These are phyloP conservation scores for Fagopyrum esculentum DNA, from an alignment of 148 eudicot species.

Conservation along the genomic window DNA sequence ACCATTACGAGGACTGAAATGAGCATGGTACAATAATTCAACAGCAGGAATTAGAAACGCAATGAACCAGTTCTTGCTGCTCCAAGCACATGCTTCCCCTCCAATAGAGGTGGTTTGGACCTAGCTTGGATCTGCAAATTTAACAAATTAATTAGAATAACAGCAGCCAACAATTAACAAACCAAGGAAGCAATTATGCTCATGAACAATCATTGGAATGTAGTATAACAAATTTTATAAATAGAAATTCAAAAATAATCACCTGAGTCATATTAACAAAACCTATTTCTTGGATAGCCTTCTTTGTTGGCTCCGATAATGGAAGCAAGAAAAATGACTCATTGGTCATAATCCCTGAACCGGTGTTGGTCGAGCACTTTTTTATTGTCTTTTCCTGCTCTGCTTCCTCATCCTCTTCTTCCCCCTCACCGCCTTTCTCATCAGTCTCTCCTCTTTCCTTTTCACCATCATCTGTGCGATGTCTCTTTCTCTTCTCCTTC, in stretches of 20 bases:
- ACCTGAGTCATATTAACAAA: constrained; percentile 83
- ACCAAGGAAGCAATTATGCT: background rate
- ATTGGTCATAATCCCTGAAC: constrained; percentile 67
- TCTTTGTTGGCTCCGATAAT: constrained; percentile 45
- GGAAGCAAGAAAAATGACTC: constrained; percentile 45
- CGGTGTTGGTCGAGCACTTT: constrained; percentile 27
- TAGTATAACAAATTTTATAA: no score
- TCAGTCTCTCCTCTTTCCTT: constrained; percentile 2
- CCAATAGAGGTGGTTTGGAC: constrained; percentile 74
- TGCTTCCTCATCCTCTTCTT: background rate
- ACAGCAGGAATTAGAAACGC: constrained; percentile 91
- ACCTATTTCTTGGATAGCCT: constrained; percentile 44
- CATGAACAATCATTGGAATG: no score
- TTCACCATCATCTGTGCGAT: constrained; percentile 7
- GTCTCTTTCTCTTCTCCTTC: constrained; percentile 7
- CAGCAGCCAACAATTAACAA: background rate
- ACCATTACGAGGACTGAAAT: constrained; percentile 77
- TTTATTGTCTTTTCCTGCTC: constrained; percentile 6
- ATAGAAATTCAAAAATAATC: background rate
- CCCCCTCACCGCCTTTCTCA: background rate
- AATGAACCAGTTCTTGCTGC: constrained; percentile 98
- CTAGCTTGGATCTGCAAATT: constrained; percentile 77
- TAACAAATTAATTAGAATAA: background rate
- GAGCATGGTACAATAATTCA: constrained; percentile 49
- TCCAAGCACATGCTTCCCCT: constrained; percentile 93